A percentile compares a stretch with the other conserved stretches of the same genome.
Conservation (phyloP, 2,329 filamentous ascomycete species). For the Trichoderma guizhouense region DNA sequence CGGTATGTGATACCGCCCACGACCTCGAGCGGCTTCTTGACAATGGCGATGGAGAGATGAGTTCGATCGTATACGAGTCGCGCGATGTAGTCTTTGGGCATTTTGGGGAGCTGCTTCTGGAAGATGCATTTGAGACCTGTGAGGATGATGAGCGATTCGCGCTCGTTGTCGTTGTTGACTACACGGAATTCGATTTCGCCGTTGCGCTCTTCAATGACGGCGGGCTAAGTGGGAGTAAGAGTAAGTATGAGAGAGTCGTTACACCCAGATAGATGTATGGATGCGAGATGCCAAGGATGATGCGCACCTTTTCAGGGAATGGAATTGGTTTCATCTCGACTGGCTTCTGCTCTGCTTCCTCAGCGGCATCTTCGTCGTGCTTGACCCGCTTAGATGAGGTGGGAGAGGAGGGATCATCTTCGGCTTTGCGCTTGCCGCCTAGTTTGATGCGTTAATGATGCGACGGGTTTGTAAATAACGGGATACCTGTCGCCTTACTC, state of each 20-base stretch:
- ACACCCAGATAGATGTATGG: not conserved
- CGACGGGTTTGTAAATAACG: not conserved
- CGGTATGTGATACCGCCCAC: constrained; percentile 95
- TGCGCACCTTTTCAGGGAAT: constrained; percentile 78
- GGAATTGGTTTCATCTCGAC: constrained; percentile 63
- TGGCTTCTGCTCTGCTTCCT: constrained; percentile 42
- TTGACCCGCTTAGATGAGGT: constrained; percentile 64
- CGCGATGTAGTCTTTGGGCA: constrained; percentile 99
- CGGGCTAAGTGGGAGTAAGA: constrained; percentile 52
- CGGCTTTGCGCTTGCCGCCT: constrained; percentile 70
- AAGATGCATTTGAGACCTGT: constrained; percentile 97
- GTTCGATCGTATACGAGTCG: constrained; percentile 96
- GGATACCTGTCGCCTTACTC: constrained; percentile 29
- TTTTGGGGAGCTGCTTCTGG: constrained; percentile 96
- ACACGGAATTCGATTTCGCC: constrained; percentile 96
- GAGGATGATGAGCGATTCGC: constrained; percentile 88
- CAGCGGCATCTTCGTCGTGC: constrained; percentile 35
- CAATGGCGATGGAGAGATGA: constrained; percentile 93
- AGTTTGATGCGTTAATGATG: not conserved
- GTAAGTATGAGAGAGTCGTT: not conserved
- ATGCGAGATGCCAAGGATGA: not conserved
- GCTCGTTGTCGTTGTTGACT: constrained; percentile 90
- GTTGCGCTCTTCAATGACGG: constrained; percentile 87
- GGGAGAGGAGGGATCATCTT: constrained; percentile 60
- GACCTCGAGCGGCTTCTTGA: constrained; percentile 94